Conservation (phyloP, 208 protist genomes). For the Trypanosoma avium region DNA sequence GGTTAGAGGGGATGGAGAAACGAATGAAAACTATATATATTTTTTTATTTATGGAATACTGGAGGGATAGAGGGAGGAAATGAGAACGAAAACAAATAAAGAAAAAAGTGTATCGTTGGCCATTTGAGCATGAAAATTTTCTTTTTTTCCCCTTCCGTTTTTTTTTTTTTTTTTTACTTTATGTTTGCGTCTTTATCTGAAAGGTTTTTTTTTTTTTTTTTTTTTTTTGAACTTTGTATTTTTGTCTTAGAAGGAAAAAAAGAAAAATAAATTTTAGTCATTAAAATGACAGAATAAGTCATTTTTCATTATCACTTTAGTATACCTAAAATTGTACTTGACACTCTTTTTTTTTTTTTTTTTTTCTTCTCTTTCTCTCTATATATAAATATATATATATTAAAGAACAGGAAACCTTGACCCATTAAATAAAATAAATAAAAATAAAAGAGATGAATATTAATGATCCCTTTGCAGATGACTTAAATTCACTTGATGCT, state of each 20-base stretch:
- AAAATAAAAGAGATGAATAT: slow-evolving; percentile 45
- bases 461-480: slow-evolving; percentile 67
- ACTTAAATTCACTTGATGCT: slow-evolving; percentile 40
- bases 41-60: not conserved
- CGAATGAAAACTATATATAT: not conserved
- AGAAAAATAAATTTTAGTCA: too few species aligned
- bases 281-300: not conserved
- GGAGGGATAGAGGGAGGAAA: not conserved
- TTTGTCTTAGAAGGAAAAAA: not conserved
- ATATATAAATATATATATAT: not conserved
- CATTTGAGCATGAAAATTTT: too few species aligned
- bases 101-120: too few species aligned
- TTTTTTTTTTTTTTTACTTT: not conserved
- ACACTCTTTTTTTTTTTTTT: slow-evolving; percentile 1
- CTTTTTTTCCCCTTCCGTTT: not conserved
- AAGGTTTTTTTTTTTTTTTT: slow-evolving; percentile 1
- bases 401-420: too few species aligned
- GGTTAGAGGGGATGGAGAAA: not conserved
- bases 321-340: not conserved
- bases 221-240: slow-evolving; percentile 1
- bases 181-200: not conserved
- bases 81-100: not conserved
- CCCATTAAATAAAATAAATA: too few species aligned
- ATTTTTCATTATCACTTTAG: not conserved
- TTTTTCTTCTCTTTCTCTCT: slow-evolving; percentile 11